A percentile compares a stretch with the other conserved stretches of the same genome.
These are phyloP conservation scores for Amphibolis antarctica DNA, from an alignment of 106 monocot species.

Conservation along the genomic window DNA sequence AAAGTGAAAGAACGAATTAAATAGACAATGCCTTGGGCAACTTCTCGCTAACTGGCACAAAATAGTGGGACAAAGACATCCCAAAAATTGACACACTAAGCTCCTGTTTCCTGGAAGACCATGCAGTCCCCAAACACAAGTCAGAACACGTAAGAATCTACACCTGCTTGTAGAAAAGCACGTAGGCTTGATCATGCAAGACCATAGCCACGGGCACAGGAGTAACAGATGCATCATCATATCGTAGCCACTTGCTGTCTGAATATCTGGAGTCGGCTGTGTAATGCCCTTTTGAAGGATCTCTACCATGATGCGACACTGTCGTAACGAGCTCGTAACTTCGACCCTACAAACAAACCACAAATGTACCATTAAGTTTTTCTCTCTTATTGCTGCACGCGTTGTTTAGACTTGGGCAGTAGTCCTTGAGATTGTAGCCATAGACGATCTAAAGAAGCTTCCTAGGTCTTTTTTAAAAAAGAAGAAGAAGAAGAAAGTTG, in stretches of 20 bases:
- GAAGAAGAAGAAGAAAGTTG: not conserved
- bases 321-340: conserved; percentile 70
- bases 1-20: too few species aligned
- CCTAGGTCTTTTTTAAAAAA: not conserved
- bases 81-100: not conserved
- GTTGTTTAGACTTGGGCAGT: too few species aligned
- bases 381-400: too few species aligned
- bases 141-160: conserved; percentile 8
- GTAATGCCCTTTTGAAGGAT: conserved; percentile 65
- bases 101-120: not conserved
- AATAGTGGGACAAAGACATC: not conserved
- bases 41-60: not conserved
- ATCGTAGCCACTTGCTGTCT: conserved; percentile 47
- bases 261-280: conserved; percentile 49
- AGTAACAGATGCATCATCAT: conserved; percentile 51
- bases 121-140: not conserved
- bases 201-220: conserved; percentile 28
- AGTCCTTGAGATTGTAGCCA: too few species aligned
- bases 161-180: conserved; percentile 60
- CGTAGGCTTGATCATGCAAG: conserved; percentile 68
- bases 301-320: conserved; percentile 57
- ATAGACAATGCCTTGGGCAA: too few species aligned
- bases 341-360: conserved; percentile 32
- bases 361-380: too few species aligned
- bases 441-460: too few species aligned